Evolutionary conservation across 2,329 filamentous ascomycete genomes (phyloP).

Genomic region (Monilinia fructicola): DNA sequence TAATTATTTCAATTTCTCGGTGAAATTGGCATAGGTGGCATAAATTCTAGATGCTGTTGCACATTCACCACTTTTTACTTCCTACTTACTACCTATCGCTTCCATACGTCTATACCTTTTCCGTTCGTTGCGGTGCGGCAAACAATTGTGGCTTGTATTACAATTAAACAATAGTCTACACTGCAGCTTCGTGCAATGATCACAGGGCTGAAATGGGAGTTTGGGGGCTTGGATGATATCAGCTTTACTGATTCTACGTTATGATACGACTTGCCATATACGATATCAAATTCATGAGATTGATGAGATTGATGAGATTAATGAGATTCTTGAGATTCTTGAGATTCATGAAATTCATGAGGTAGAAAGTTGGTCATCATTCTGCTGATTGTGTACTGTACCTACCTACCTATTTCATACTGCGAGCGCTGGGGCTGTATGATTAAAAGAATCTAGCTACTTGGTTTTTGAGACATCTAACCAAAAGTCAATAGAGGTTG

Average conservation of each 20-base stretch:
- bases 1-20: slow-evolving; percentile 6
- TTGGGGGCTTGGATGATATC: not conserved
- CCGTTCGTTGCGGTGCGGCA: not conserved
- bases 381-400: not conserved
- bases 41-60: slow-evolving; percentile 5
- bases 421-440: too few species aligned
- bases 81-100: not conserved
- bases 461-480: too few species aligned
- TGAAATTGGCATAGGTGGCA: slow-evolving; percentile 9
- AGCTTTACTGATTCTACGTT: not conserved
- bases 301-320: not conserved
- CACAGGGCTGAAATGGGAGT: not conserved
- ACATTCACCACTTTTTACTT: not conserved
- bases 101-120: not conserved
- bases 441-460: too few species aligned
- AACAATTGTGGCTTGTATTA: not conserved
- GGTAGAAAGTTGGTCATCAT: too few species aligned
- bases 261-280: not conserved
- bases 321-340: too few species aligned
- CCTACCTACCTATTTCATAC: too few species aligned
- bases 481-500: too few species aligned
- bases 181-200: not conserved
- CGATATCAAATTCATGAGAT: not conserved
- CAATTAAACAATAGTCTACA: not conserved
- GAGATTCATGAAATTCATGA: not conserved